These are phyloP conservation scores for Darksidea phi DNA, from an alignment of 495 filamentous ascomycete genomes.

Conservation along the genomic window DNA sequence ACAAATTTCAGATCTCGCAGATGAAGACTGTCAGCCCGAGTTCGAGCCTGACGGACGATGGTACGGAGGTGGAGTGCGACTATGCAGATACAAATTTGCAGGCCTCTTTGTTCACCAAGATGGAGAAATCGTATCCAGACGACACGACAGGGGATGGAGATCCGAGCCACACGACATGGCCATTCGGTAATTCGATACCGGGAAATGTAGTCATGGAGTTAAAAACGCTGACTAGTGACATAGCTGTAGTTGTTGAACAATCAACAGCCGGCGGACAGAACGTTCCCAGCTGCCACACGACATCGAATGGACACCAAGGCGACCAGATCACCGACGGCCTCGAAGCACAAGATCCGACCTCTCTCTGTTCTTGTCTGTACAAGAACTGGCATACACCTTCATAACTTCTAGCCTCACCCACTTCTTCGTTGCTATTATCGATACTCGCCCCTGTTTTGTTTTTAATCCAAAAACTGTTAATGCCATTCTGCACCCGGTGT, in stretches of 20 bases:
- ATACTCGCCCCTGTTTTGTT: too few species aligned
- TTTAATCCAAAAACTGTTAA: too few species aligned
- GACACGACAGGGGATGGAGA: conserved; percentile 16
- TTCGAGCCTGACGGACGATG: conserved; percentile 39
- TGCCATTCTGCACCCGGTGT: neutral
- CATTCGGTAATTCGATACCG: conserved; percentile 21
- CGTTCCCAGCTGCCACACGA: conserved; percentile 49
- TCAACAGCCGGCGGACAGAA: conserved; percentile 42
- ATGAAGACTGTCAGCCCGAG: conserved; percentile 49
- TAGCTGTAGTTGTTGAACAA: conserved; percentile 52
- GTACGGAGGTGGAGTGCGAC: conserved; percentile 46
- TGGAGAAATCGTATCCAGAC: conserved; percentile 45
- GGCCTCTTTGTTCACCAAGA: conserved; percentile 55
- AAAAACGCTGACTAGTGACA: neutral
- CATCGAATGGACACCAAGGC: conserved; percentile 30
- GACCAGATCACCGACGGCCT: conserved; percentile 24
- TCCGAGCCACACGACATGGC: conserved; percentile 27
- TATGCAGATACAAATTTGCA: conserved; percentile 53
- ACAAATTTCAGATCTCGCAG: conserved; percentile 50
- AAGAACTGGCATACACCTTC: conserved; percentile 37
- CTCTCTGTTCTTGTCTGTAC: conserved; percentile 40
- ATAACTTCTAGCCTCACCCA: neutral
- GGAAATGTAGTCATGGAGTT: neutral
- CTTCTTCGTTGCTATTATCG: too few species aligned
- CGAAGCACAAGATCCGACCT: conserved; percentile 19